phyloP scores from a whole-genome alignment of 345 rosid genomes.

The Trapa incisa region DNA sequence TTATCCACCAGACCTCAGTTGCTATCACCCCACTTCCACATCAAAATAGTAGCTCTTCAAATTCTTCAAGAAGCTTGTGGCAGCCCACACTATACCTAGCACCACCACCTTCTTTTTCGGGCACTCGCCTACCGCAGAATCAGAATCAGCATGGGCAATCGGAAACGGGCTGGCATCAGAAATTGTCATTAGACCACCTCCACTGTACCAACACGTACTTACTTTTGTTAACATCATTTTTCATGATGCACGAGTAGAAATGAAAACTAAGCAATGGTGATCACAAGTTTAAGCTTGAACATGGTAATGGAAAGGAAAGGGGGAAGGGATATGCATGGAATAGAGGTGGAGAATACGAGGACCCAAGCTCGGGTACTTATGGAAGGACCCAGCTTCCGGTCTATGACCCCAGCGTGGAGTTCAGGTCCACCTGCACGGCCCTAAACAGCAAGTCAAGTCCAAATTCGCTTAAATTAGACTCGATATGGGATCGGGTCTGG shows the following conservation, averaged over 20 bases:
- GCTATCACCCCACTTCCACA: constrained; percentile 24
- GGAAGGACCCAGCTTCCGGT: too few relatives aligned
- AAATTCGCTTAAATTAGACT: too few relatives aligned
- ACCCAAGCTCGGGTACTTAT: constrained; percentile 34
- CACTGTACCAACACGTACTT: constrained; percentile 22
- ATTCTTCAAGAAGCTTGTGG: constrained; percentile 55
- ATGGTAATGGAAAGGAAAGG: constrained; percentile 1
- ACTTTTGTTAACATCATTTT: background rate
- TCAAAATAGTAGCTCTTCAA: constrained; percentile 43
- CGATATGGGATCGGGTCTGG: too few relatives aligned
- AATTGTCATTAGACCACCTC: constrained; percentile 40
- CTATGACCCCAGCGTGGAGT: too few relatives aligned
- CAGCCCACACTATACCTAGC: constrained; percentile 79
- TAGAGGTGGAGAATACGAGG: constrained; percentile 30
- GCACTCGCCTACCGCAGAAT: constrained; percentile 8
- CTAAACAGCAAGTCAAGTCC: too few relatives aligned
- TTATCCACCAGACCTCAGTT: too few relatives aligned
- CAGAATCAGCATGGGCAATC: constrained; percentile 3
- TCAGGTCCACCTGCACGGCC: too few relatives aligned
- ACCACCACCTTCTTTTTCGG: constrained; percentile 67
- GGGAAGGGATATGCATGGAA: background rate
- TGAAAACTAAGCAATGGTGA: too few relatives aligned
- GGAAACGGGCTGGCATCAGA: constrained; percentile 23
- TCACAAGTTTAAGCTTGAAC: too few relatives aligned
- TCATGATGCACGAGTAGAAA: too few relatives aligned